Percentiles rank a stretch among this genome's conserved stretches.
Conservation (phyloP, 345 rosid species). For the Draba incana region DNA sequence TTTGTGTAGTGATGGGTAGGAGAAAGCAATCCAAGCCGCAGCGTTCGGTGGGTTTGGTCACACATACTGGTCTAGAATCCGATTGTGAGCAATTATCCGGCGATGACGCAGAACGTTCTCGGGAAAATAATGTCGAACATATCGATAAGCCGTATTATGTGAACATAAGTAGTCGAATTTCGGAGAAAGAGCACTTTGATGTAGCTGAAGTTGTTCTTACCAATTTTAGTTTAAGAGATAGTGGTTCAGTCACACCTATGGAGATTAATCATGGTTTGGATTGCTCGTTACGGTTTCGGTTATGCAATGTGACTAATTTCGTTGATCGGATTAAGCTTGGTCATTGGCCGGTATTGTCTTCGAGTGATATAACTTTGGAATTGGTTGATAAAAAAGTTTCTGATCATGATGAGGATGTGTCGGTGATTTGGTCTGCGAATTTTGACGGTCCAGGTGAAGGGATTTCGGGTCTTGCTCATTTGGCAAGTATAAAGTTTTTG, state of each 20-base stretch:
- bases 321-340: constrained; percentile 79
- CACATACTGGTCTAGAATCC: constrained; percentile 41
- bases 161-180: constrained; percentile 50
- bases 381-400: constrained; percentile 46
- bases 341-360: constrained; percentile 81
- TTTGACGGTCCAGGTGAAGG: constrained; percentile 91
- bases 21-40: constrained; percentile 83
- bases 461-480: constrained; percentile 79
- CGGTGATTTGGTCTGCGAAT: constrained; percentile 63
- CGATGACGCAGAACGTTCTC: constrained; percentile 20
- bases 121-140: constrained; percentile 35
- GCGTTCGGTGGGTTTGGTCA: constrained; percentile 58
- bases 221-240: constrained; percentile 49
- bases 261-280: constrained; percentile 47
- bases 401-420: constrained; percentile 46
- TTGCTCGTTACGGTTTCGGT: constrained; percentile 66
- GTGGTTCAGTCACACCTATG: constrained; percentile 40
- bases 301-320: constrained; percentile 52
- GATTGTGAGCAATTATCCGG: constrained; percentile 17
- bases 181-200: constrained; percentile 68
- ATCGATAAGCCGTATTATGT: constrained; percentile 61
- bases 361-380: constrained; percentile 63
- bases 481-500: constrained; percentile 64
- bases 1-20: constrained; percentile 69
- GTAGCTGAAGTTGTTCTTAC: constrained; percentile 74